Evolutionary conservation across 2,329 filamentous ascomycete species (phyloP), one percentile per base, ranked within the genome.

Genomic region (Fusarium vanettenii): DNA sequence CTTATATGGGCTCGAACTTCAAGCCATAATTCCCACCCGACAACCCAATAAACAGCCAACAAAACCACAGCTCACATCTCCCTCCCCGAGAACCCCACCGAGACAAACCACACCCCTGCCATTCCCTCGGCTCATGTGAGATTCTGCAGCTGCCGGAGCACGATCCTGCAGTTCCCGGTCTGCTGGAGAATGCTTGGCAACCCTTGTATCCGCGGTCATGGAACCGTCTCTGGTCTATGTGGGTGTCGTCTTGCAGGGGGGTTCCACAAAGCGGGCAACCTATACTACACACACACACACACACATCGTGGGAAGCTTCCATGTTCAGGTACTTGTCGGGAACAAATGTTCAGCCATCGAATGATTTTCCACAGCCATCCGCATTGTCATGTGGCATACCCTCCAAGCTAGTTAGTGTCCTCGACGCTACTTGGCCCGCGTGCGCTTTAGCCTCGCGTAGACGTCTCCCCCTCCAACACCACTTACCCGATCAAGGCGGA

Each of bases 141-240:
- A 69, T 69, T 63, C 61, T 55, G 61, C 64, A 75, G 57, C 56
- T 75, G 73, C 70, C 64, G 70, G 64, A 74, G 59, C 60, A 29
- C 70, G 73, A 75, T 75, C 67, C 64, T 71, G 73, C 73, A 76
- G 67, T 33, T 75, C 67, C 64, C 67, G 73, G 20, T 48, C 59
- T 72, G 69, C n/a, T 75, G 64, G 2, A 62, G 41, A 71, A 27
- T 37, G 11, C 31, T 75, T 74, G 69, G 72, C 69, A 52, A 37
- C 57, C 72, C 68, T 56, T 74, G 71, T 60, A 64, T 67, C 72
- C 72, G 50, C 52, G 72, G 66, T 60, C 72, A 62, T 64, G 72
- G 65, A 74, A 62, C 68, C 61, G 56, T 59, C 35, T 39, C 31
- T 13, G 22, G 14, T 1, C 56, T 35, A 66, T 74, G 72, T 67